phyloP scores from a whole-genome alignment of 139 green algal genomes.

The Tetratostichococcus sp. region DNA sequence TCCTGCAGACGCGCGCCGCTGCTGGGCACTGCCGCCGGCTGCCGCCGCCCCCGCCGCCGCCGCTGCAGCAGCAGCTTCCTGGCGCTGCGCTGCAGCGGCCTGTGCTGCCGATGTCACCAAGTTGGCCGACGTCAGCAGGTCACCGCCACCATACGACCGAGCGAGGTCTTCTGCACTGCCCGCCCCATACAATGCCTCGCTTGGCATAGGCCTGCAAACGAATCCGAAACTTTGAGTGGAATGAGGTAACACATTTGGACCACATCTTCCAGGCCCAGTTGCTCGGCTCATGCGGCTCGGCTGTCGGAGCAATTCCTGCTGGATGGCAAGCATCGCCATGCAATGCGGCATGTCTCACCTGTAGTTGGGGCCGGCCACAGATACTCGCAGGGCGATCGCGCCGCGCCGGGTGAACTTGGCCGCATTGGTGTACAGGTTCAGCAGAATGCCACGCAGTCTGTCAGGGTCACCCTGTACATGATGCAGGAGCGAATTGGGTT shows the following conservation, averaged over 20 bases:
- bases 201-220: neutral
- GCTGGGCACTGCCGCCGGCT: no score
- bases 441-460: constrained; percentile 72
- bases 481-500: no score
- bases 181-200: neutral
- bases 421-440: constrained; percentile 85
- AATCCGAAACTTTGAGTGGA: neutral
- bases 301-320: no score
- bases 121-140: neutral
- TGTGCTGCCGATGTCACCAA: neutral
- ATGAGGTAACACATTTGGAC: neutral
- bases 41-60: no score
- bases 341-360: no score
- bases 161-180: neutral
- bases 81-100: neutral
- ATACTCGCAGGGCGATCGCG: constrained; percentile 59
- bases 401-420: constrained; percentile 62
- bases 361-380: constrained; percentile 17
- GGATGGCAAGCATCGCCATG: no score
- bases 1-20: no score
- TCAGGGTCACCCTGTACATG: constrained; percentile 42
- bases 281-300: no score
- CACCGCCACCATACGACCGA: neutral
- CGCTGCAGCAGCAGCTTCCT: no score
- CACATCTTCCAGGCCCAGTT: no score